Evolutionary conservation across 2,329 filamentous ascomycete species (phyloP).

Genomic region (Fusarium pininemorale): DNA sequence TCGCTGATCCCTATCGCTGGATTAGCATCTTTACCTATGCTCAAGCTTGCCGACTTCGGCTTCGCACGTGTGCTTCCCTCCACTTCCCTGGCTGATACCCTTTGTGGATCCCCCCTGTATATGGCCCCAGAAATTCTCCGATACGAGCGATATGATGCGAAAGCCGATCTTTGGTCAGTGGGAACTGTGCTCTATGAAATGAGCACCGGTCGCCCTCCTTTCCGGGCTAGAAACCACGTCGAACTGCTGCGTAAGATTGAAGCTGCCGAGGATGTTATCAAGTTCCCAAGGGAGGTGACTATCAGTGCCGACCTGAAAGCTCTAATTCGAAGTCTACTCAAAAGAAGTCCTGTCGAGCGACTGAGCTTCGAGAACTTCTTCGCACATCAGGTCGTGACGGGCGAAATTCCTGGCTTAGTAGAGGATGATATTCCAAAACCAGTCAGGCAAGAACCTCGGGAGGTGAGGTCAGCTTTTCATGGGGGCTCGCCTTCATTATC

Average conservation of each 20-base stretch:
- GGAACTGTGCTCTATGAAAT: slow-evolving; percentile 97
- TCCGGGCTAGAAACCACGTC: slow-evolving; percentile 92
- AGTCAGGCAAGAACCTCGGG: slow-evolving; percentile 49
- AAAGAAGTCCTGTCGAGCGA: slow-evolving; percentile 84
- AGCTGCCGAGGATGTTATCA: slow-evolving; percentile 84
- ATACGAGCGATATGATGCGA: slow-evolving; percentile 97
- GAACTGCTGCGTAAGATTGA: slow-evolving; percentile 94
- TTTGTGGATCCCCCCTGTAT: slow-evolving; percentile 96
- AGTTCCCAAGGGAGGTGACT: slow-evolving; percentile 77
- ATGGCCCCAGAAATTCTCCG: slow-evolving; percentile 98
- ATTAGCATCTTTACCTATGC: slow-evolving; percentile 86
- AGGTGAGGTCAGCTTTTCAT: slow-evolving; percentile 48
- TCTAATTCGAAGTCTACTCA: slow-evolving; percentile 82
- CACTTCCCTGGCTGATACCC: slow-evolving; percentile 91
- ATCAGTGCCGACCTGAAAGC: slow-evolving; percentile 81
- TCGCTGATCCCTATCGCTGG: slow-evolving; percentile 84
- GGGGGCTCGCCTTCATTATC: slow-evolving; percentile 42
- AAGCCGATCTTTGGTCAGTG: slow-evolving; percentile 97
- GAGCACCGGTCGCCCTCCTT: slow-evolving; percentile 89
- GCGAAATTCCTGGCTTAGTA: slow-evolving; percentile 81
- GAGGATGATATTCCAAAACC: slow-evolving; percentile 74
- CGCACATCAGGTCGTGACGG: slow-evolving; percentile 74
- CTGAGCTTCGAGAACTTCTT: slow-evolving; percentile 91
- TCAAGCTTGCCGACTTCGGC: slow-evolving; percentile 99
- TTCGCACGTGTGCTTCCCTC: slow-evolving; percentile 92